A percentile compares a stretch with the other conserved stretches of the same genome.
These are phyloP conservation scores for Fusarium dimerum DNA, from an alignment of 2,329 filamentous ascomycete species.

Conservation along the genomic window DNA sequence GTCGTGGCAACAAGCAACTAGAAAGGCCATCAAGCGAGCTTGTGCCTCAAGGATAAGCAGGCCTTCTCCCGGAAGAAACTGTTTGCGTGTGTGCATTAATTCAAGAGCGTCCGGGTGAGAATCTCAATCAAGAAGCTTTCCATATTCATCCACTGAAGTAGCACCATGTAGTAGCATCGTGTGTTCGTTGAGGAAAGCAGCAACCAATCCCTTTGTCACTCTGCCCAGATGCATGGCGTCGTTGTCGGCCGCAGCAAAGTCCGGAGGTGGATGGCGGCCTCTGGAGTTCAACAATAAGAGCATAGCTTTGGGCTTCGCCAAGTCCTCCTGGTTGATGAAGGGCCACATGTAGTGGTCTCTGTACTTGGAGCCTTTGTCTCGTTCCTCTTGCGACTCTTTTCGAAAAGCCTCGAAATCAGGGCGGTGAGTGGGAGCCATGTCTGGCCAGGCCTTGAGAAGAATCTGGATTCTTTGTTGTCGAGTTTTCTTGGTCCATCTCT, in stretches of 20 bases:
- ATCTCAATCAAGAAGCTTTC: slow-evolving; percentile 36
- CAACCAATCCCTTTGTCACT: slow-evolving; percentile 23
- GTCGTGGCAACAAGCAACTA: slow-evolving; percentile 46
- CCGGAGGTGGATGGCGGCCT: slow-evolving; percentile 45
- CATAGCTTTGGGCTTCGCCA: slow-evolving; percentile 44
- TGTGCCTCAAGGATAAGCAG: slow-evolving; percentile 54
- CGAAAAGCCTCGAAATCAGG: slow-evolving; percentile 49
- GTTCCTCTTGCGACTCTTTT: slow-evolving; percentile 18
- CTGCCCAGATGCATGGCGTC: slow-evolving; percentile 34
- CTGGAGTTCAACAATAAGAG: slow-evolving; percentile 54
- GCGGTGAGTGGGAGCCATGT: slow-evolving; percentile 50
- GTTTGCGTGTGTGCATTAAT: slow-evolving; percentile 35
- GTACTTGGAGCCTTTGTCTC: slow-evolving; percentile 19
- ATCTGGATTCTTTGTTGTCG: slow-evolving; percentile 46
- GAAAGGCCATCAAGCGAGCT: slow-evolving; percentile 47
- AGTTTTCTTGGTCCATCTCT: slow-evolving; percentile 57
- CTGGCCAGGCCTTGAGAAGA: slow-evolving; percentile 49
- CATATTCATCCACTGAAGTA: slow-evolving; percentile 34
- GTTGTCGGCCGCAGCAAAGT: slow-evolving; percentile 50
- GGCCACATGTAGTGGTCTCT: slow-evolving; percentile 49
- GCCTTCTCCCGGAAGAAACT: slow-evolving; percentile 47
- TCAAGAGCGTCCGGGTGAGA: slow-evolving; percentile 39
- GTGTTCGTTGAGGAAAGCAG: slow-evolving; percentile 32
- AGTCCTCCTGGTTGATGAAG: slow-evolving; percentile 59
- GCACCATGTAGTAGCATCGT: slow-evolving; percentile 38